Evolutionary conservation across 208 protist species (phyloP).

Genomic region (Crithidia expoeki): DNA sequence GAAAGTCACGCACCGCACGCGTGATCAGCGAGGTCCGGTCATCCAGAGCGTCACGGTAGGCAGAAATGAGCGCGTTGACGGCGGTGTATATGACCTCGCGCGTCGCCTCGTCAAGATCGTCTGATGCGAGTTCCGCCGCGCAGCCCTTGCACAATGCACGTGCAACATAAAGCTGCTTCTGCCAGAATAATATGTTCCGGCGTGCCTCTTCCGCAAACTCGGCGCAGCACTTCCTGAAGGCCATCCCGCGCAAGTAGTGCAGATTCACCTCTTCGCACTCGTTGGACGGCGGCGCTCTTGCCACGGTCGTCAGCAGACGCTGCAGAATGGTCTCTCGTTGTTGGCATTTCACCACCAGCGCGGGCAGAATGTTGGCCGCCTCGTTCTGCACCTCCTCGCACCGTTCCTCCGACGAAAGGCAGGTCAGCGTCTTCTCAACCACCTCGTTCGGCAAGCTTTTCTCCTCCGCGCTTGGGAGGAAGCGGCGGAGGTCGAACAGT

Average conservation of each 20-base stretch:
- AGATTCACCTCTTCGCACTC: conserved; percentile 33
- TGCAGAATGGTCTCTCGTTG: conserved; percentile 45
- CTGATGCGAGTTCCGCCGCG: conserved; percentile 11
- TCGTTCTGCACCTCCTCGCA: conserved; percentile 43
- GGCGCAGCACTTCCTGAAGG: conserved; percentile 46
- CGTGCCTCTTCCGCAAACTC: conserved; percentile 47
- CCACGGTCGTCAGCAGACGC: conserved; percentile 32
- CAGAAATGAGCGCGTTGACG: conserved; percentile 31
- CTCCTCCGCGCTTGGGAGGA: conserved; percentile 22
- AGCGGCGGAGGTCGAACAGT: conserved; percentile 63
- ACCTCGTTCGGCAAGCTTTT: conserved; percentile 22
- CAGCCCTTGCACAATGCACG: conserved; percentile 22
- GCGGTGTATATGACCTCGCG: conserved; percentile 38
- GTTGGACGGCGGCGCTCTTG: conserved; percentile 13
- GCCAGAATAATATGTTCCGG: conserved; percentile 45
- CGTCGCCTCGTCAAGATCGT: conserved; percentile 8
- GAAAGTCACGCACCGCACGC: conserved; percentile 28
- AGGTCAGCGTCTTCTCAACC: conserved; percentile 42
- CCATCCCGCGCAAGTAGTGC: conserved; percentile 49
- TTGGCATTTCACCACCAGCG: conserved; percentile 38
- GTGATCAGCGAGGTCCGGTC: neutral
- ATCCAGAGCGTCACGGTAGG: conserved; percentile 30
- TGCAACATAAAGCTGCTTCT: conserved; percentile 33
- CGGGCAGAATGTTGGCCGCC: conserved; percentile 30
- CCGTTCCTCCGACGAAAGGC: conserved; percentile 44